Conservation (phyloP, 345 rosid genomes). For the Eucalyptus viminalis region DNA sequence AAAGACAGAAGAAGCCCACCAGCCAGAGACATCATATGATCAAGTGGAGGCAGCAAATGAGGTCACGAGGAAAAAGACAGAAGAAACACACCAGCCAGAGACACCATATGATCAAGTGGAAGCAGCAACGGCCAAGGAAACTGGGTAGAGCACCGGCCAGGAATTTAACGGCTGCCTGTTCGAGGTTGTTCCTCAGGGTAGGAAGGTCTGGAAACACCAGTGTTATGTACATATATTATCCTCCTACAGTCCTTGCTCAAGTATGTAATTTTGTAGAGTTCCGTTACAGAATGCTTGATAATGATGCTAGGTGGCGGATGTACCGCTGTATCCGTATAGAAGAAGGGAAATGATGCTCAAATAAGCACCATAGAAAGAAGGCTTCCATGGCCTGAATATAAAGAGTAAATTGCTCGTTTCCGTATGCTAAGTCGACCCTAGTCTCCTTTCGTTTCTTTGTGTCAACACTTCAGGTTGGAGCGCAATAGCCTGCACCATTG, state of each 20-base stretch:
- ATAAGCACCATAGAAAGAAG: not conserved
- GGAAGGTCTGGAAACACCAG: not conserved
- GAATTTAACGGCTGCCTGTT: not conserved
- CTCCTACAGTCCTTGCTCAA: not conserved
- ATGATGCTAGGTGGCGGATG: not conserved
- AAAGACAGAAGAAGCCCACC: not conserved
- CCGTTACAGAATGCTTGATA: not conserved
- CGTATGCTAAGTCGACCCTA: not conserved
- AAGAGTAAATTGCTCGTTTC: not conserved
- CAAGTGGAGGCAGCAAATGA: not conserved
- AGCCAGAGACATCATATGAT: not conserved
- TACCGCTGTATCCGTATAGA: not conserved
- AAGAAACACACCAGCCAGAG: not conserved
- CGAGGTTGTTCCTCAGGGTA: not conserved
- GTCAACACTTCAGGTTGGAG: not conserved
- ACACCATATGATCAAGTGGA: not conserved
- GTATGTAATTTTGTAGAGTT: not conserved
- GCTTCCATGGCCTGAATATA: not conserved
- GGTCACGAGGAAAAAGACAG: not conserved
- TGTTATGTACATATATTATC: not conserved
- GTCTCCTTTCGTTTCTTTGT: not conserved
- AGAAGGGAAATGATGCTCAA: not conserved
- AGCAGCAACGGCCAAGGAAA: not conserved
- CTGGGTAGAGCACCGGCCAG: not conserved
- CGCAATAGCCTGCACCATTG: not conserved